phyloP scores from a whole-genome alignment of 2,329 filamentous ascomycete genomes.

The Claviceps monticola region DNA sequence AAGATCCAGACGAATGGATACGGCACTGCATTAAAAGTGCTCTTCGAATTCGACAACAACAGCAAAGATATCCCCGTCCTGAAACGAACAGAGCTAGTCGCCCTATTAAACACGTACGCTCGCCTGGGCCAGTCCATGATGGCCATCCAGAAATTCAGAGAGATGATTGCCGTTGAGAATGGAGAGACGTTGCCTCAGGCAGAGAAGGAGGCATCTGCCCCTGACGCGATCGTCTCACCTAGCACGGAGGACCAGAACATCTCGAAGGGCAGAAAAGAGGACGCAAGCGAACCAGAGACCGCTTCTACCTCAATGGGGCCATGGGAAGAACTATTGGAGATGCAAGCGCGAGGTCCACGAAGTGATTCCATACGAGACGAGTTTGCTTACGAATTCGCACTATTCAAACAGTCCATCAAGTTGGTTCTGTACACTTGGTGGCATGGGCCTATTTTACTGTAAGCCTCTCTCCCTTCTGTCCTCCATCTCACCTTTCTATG shows the following conservation, averaged over 20 bases:
- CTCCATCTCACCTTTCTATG: background rate
- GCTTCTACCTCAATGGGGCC: background rate
- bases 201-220: background rate
- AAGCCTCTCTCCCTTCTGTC: conserved; percentile 28
- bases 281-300: conserved; percentile 9
- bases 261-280: conserved; percentile 22
- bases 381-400: conserved; percentile 47
- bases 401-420: conserved; percentile 48
- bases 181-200: conserved; percentile 18
- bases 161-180: conserved; percentile 33
- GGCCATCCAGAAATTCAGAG: conserved; percentile 58
- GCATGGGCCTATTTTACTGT: conserved; percentile 53
- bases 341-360: conserved; percentile 17
- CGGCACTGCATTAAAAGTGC: conserved; percentile 83
- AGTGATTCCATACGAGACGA: conserved; percentile 33
- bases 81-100: conserved; percentile 82
- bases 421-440: conserved; percentile 61
- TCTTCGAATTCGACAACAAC: conserved; percentile 79
- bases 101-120: conserved; percentile 86
- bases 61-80: conserved; percentile 54
- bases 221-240: background rate
- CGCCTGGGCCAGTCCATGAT: conserved; percentile 70
- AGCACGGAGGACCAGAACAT: conserved; percentile 18
- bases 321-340: conserved; percentile 3
- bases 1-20: conserved; percentile 94